Evolutionary conservation across 73 alveolate genomes (phyloP), one percentile per base, ranked within the genome.

Genomic region (Symbiodinium natans): DNA sequence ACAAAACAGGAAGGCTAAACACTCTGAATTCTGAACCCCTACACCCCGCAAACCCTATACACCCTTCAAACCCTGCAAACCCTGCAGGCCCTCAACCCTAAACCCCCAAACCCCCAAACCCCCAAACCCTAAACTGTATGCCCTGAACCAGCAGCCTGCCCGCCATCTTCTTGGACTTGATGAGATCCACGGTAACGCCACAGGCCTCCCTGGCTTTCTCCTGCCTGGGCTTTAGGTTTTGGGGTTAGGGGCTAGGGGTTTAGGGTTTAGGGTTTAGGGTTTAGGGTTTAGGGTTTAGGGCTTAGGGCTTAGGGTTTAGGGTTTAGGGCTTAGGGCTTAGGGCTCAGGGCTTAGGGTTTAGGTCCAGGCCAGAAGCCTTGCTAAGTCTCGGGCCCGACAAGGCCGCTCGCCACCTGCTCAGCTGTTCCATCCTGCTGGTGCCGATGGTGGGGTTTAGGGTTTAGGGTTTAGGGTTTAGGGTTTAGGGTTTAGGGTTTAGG

Each of bases 81-180:
- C 59, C 59, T 46, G 13, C n/a, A 46, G 13, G 21, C 59, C 59
- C 59, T 6, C 6, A 46, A 46, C 59, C 59, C 59, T 46, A 46
- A 46, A 46, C 59, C 59, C 13, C 59, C 13, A 46, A 6, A 46
- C 6, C 59, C 59, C 59, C 13, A 46, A 46, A 46, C 13, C 59
- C 59, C 59, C 13, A 13, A 46, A 71, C 8, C 31, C 43, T 33
- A 15, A 74, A 74, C 84, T 9, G 19, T n/a, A 13, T 10, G 42
- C 84, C 41, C 42, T 73, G 77, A 59, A 59, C 29, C 27, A 59
- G 33, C 29, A 59, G 99, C 99, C 99, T 99, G 71, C 99, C 99
- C 63, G 99, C 99, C 99, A 99, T 99, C 99, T 99, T 99, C 99
- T 99, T 99, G 31, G 99, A 94, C 94, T 99, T 99, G 99, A 99